Conservation (phyloP, 2,329 filamentous ascomycete genomes). For the Knufia petricola region DNA sequence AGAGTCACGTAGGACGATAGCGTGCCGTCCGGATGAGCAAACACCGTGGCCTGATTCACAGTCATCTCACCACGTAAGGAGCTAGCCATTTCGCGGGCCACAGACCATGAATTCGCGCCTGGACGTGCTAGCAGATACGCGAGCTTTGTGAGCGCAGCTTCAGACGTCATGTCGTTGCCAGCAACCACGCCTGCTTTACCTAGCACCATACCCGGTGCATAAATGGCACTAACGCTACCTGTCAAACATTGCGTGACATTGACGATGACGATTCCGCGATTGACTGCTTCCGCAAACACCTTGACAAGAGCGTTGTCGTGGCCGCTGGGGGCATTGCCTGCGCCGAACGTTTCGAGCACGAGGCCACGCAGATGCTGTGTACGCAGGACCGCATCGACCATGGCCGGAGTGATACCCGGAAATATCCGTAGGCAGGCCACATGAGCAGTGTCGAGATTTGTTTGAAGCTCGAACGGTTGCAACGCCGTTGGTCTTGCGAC, state of each 20-base stretch:
- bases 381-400: slow-evolving; percentile 75
- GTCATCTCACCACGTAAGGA: slow-evolving; percentile 81
- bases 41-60: slow-evolving; percentile 60
- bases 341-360: slow-evolving; percentile 84
- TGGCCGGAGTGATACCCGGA: slow-evolving; percentile 84
- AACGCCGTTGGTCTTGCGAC: slow-evolving; percentile 66
- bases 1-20: slow-evolving; percentile 51
- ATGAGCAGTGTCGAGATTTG: slow-evolving; percentile 72
- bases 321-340: slow-evolving; percentile 80
- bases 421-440: slow-evolving; percentile 85
- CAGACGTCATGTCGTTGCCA: slow-evolving; percentile 57
- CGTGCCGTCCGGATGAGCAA: slow-evolving; percentile 56
- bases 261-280: slow-evolving; percentile 73
- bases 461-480: slow-evolving; percentile 63
- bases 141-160: slow-evolving; percentile 84
- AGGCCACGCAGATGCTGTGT: slow-evolving; percentile 69
- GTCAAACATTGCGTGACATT: slow-evolving; percentile 80
- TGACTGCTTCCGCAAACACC: slow-evolving; percentile 66
- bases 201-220: slow-evolving; percentile 66
- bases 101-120: slow-evolving; percentile 52
- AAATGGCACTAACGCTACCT: slow-evolving; percentile 67
- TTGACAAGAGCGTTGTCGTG: slow-evolving; percentile 68
- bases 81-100: slow-evolving; percentile 60
- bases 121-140: slow-evolving; percentile 71
- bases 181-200: slow-evolving; percentile 80